Percentiles rank a stretch among this genome's conserved stretches.
Evolutionary conservation across 225 moss, liverwort and hornwort genomes (phyloP).

Genomic region (Rhytidiadelphus loreus): DNA sequence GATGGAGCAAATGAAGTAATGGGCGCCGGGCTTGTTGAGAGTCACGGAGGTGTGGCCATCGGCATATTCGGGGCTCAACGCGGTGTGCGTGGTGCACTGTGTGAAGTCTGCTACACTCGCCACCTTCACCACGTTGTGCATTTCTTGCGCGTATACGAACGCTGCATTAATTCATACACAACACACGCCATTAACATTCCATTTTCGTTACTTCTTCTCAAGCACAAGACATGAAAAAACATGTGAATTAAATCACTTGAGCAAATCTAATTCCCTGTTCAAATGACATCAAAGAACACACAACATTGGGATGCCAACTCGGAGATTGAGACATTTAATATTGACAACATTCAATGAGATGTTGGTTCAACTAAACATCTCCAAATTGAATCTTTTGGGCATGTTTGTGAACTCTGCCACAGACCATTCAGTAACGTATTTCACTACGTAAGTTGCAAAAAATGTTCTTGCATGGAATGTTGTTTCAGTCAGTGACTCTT

Average conservation of each 20-base stretch:
- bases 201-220: not conserved
- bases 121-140: slow-evolving; percentile 46
- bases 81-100: not conserved
- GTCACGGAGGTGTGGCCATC: slow-evolving; percentile 14
- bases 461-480: not conserved
- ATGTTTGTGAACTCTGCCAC: not conserved
- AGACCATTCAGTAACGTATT: not conserved
- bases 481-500: not conserved
- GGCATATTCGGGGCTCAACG: not conserved
- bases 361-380: not conserved
- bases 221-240: not conserved
- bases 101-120: not conserved
- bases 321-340: not conserved
- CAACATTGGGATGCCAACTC: not conserved
- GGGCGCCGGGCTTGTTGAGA: slow-evolving; percentile 1
- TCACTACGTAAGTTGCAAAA: not conserved
- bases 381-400: not conserved
- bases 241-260: not conserved
- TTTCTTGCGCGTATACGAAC: slow-evolving; percentile 9
- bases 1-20: slow-evolving; percentile 44
- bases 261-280: not conserved
- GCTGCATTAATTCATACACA: not conserved
- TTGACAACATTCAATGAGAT: not conserved
- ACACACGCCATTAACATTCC: not conserved
- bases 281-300: not conserved